These are phyloP conservation scores for Phytophthora brassicae DNA, from an alignment of 352 stramenopile genomes.

Conservation along the genomic window DNA sequence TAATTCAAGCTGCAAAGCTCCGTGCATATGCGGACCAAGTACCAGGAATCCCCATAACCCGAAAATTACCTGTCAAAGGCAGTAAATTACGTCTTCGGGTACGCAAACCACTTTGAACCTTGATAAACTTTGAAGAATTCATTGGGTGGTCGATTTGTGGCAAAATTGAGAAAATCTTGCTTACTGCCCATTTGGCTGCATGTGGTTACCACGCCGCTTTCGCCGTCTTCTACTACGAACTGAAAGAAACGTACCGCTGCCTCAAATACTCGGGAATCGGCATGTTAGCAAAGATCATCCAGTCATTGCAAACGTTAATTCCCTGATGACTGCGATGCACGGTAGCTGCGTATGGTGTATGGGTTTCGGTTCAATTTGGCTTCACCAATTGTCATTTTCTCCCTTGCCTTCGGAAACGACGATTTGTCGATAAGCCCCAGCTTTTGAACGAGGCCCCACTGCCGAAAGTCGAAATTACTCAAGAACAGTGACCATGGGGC, in stretches of 20 bases:
- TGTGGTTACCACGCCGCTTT: slow-evolving; percentile 15
- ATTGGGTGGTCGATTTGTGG: too few relatives aligned
- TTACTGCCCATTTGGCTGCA: slow-evolving; percentile 5
- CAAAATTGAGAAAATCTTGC: too few relatives aligned
- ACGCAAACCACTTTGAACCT: too few relatives aligned
- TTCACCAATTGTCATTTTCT: neutral
- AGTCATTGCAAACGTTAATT: slow-evolving; percentile 14
- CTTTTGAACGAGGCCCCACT: too few relatives aligned
- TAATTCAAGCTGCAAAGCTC: slow-evolving; percentile 13
- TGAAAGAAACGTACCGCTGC: slow-evolving; percentile 7
- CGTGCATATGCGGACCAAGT: slow-evolving; percentile 25
- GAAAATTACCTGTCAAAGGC: slow-evolving; percentile 9
- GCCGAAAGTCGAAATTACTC: neutral
- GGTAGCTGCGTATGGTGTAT: neutral
- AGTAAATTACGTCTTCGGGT: neutral
- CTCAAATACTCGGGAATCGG: slow-evolving; percentile 23
- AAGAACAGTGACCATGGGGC: neutral
- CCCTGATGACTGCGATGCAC: slow-evolving; percentile 12
- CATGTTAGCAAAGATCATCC: slow-evolving; percentile 13
- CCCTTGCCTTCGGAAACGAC: neutral
- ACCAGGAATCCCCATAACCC: slow-evolving; percentile 20
- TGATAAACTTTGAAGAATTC: too few relatives aligned
- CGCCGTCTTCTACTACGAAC: slow-evolving; percentile 13
- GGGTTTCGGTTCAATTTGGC: neutral
- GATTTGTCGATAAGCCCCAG: too few relatives aligned